phyloP scores from a whole-genome alignment of 1,284 basidiomycete genomes.

The Heterobasidion parviporum region DNA sequence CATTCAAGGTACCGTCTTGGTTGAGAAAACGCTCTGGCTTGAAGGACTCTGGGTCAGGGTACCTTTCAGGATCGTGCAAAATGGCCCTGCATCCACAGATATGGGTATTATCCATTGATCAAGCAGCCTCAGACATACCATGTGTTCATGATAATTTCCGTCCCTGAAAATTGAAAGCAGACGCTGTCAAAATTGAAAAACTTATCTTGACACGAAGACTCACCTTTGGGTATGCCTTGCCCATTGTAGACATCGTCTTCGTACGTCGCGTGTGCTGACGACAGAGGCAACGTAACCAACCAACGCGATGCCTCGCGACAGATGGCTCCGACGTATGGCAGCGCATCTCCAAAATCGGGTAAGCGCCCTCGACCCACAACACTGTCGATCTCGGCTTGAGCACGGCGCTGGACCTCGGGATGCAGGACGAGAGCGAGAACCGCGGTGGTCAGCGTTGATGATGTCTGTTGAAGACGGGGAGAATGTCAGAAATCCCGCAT shows the following conservation, averaged over 20 bases:
- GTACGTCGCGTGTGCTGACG: conserved; percentile 5
- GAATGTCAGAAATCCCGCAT: not conserved
- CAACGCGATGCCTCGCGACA: conserved; percentile 19
- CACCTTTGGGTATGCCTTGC: conserved; percentile 13
- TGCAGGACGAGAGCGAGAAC: conserved; percentile 14
- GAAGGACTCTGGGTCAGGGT: conserved; percentile 19
- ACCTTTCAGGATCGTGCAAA: conserved; percentile 17
- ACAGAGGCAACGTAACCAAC: conserved; percentile 1
- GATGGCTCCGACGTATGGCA: conserved; percentile 10
- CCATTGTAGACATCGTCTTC: conserved; percentile 16
- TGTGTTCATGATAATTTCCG: conserved; percentile 13
- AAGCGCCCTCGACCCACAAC: conserved; percentile 15
- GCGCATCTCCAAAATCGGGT: conserved; percentile 13
- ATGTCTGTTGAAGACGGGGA: not conserved
- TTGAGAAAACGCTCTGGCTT: conserved; percentile 19
- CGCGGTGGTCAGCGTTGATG: not conserved
- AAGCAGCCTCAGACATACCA: not conserved
- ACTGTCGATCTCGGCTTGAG: conserved; percentile 18
- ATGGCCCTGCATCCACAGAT: conserved; percentile 15
- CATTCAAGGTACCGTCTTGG: conserved; percentile 8
- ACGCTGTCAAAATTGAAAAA: not conserved
- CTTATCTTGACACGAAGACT: not conserved
- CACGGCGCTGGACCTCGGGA: conserved; percentile 17
- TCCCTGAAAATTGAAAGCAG: not conserved
- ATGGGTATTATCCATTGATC: not conserved